Evolutionary conservation across 1,284 basidiomycete genomes (phyloP).

Genomic region (Puccinia hordei): DNA sequence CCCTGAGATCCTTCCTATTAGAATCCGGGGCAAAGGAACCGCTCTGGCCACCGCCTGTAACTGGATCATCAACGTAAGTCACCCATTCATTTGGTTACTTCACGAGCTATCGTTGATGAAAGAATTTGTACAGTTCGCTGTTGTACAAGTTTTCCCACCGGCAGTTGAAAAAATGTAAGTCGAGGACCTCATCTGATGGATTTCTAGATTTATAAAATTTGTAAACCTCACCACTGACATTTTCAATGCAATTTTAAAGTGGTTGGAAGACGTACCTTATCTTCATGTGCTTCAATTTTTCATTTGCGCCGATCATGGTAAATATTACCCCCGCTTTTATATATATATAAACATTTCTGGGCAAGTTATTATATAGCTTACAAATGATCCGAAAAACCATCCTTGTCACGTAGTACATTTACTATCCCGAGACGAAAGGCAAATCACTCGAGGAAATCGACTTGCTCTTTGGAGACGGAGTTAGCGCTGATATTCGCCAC

Average conservation of each 20-base stretch:
- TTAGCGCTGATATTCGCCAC: conserved; percentile 27
- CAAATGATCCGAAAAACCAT: background rate
- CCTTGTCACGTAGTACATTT: conserved; percentile 46
- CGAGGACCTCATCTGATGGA: background rate
- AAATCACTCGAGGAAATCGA: conserved; percentile 51
- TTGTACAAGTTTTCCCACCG: conserved; percentile 46
- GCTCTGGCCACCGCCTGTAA: conserved; percentile 58
- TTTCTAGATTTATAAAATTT: background rate
- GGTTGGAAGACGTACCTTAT: conserved; percentile 58
- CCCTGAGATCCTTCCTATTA: conserved; percentile 57
- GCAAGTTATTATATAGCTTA: background rate
- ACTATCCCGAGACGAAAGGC: conserved; percentile 54
- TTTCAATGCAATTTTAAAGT: conserved; percentile 37
- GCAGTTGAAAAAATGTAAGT: conserved; percentile 52
- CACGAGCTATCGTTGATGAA: too few species aligned
- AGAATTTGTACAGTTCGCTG: conserved; percentile 45
- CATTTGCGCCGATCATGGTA: conserved; percentile 52
- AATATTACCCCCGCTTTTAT: background rate
- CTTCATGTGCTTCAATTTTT: conserved; percentile 52
- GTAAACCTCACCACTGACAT: background rate
- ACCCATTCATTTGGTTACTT: background rate
- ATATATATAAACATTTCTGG: background rate
- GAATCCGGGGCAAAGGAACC: conserved; percentile 57
- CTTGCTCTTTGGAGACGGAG: conserved; percentile 40
- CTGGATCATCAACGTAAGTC: conserved; percentile 56